These are phyloP conservation scores for Rhinocladiella mackenziei DNA, from an alignment of 2,329 filamentous ascomycete genomes.

Conservation along the genomic window DNA sequence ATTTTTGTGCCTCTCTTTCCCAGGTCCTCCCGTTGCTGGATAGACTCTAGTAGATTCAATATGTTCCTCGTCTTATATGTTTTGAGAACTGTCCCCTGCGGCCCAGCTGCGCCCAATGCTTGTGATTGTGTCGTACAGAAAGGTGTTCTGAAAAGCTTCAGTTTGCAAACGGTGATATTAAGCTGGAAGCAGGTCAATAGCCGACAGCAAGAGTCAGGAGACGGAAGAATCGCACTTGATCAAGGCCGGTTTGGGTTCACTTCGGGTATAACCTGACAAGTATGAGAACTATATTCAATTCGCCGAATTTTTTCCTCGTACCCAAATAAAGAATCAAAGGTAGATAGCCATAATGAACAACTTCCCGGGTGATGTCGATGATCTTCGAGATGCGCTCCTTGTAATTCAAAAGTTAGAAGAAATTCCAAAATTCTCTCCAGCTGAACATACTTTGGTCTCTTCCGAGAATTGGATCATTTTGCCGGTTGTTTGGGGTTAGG, in stretches of 20 bases:
- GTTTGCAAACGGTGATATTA: conserved; percentile 30
- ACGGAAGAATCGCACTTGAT: conserved; percentile 55
- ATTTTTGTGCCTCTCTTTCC: no score
- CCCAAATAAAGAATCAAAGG: conserved; percentile 95
- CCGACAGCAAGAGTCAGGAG: not conserved
- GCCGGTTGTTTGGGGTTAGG: no score
- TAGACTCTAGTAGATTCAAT: not conserved
- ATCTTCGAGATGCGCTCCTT: conserved; percentile 97
- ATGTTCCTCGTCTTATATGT: not conserved
- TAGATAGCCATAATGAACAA: conserved; percentile 96
- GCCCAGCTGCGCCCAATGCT: not conserved
- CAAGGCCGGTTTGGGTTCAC: conserved; percentile 79
- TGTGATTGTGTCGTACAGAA: conserved; percentile 19
- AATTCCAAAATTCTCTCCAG: not conserved
- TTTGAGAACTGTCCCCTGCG: not conserved
- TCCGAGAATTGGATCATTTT: conserved; percentile 66
- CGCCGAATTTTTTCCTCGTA: conserved; percentile 40
- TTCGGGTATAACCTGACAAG: conserved; percentile 77
- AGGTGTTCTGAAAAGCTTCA: conserved; percentile 7
- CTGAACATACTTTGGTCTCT: conserved; percentile 76
- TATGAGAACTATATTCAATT: conserved; percentile 6
- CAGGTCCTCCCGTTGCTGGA: not conserved
- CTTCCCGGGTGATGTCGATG: conserved; percentile 89
- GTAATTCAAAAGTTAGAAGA: conserved; percentile 5
- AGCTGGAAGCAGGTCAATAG: conserved; percentile 16